Percentiles rank a stretch among this genome's conserved stretches.
phyloP scores from a whole-genome alignment of 768 basidiomycete species.

The Pleurotus platypus region DNA sequence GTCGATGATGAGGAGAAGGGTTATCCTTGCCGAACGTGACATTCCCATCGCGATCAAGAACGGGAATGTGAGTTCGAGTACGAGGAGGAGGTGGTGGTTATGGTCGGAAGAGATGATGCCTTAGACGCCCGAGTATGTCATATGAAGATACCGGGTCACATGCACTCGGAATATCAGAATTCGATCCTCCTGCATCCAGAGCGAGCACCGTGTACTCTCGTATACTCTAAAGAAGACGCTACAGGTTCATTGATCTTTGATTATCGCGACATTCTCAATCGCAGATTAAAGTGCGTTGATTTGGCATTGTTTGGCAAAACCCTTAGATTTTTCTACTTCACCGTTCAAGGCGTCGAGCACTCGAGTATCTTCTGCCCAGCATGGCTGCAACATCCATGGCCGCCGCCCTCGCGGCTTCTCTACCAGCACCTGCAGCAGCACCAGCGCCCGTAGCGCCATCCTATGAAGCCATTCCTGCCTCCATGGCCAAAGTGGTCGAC shows the following conservation, averaged over 20 bases:
- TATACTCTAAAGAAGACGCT: too few relatives aligned
- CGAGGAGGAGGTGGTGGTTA: too few relatives aligned
- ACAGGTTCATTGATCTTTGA: too few relatives aligned
- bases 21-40: conserved; percentile 74
- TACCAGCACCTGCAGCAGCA: conserved; percentile 62
- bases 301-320: conserved; percentile 27
- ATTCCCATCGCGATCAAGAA: conserved; percentile 26
- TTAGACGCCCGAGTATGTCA: too few relatives aligned
- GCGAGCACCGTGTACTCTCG: too few relatives aligned
- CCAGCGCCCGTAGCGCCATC: conserved; percentile 61
- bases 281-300: conserved; percentile 11
- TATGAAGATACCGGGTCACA: too few relatives aligned
- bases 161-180: too few relatives aligned
- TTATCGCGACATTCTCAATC: too few relatives aligned
- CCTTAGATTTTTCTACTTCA: conserved; percentile 18
- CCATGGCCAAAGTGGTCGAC: conserved; percentile 91
- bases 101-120: too few relatives aligned
- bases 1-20: conserved; percentile 80
- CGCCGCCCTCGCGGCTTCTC: conserved; percentile 82
- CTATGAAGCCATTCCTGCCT: conserved; percentile 86
- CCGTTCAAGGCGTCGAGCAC: background rate
- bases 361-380: conserved; percentile 16
- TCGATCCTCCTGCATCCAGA: too few relatives aligned
- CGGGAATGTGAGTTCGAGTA: background rate
- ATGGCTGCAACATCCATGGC: conserved; percentile 88